Evolutionary conservation across 352 stramenopile genomes (phyloP), one percentile per base, ranked within the genome.

Genomic region (Phytophthora fragariae): DNA sequence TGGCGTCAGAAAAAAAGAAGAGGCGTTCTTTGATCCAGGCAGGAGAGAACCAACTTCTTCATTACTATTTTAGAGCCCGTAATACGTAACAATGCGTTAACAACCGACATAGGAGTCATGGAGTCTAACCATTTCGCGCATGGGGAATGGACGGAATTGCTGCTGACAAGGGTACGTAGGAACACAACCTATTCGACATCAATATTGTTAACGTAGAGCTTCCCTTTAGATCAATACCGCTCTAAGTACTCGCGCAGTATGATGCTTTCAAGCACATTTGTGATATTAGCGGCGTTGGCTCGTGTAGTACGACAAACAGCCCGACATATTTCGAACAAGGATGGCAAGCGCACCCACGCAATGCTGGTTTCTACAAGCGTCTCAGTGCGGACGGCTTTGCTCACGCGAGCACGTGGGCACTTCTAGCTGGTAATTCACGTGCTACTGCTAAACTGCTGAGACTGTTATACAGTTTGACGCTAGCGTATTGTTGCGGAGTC

Each of bases 191-290:
- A 53, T 27, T 21, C 46, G 24, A 27, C 10, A 27, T 5, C 6
- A 12, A 53, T 53, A 53, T 9, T 53, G 10, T 53, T 53, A 53
- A 53, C 9, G 14, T 53, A 7, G 17, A 12, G 0, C 17, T 27
- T 19, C 10, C 31, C 21, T 9, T 15, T 55, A 62, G 50, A 62
- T 31, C 29, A 62, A 21, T 61, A 52, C 37, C 15, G 29, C 11
- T 62, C 62, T 6, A 68, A 68, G 39, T 62, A 68, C 19, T 61
- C 62, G 21, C 62, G 35, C 10, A 53, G 46, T 27, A 53, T 8
- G 46, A 53, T 53, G 46, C n/a, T 9, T 53, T 53, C 14, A 53
- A 53, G 46, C 46, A 7, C 11, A 21, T 53, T 4, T 53, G 46
- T 53, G n/a, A 21, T 11, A n/a, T 53, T 27, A 53, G 46, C 9